These are phyloP conservation scores for Acmispon strigosus DNA, from an alignment of 306 rosid genomes.

Conservation along the genomic window DNA sequence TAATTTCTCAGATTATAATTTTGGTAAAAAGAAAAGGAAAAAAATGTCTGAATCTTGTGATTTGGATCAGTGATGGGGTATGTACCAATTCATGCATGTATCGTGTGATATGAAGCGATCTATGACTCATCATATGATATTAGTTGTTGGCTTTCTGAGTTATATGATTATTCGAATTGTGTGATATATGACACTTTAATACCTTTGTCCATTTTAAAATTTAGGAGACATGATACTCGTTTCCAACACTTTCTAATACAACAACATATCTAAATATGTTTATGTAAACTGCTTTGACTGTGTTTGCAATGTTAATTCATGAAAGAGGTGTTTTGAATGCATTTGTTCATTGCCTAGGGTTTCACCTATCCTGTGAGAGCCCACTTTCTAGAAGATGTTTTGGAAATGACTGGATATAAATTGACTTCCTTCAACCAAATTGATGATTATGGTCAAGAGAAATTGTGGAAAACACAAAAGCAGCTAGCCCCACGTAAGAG, in stretches of 20 bases:
- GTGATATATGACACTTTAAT: not conserved
- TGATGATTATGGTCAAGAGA: constrained; percentile 98
- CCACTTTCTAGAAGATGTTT: constrained; percentile 80
- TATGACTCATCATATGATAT: not conserved
- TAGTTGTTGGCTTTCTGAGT: not conserved
- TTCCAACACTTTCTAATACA: not conserved
- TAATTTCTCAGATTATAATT: no score
- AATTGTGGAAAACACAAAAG: constrained; percentile 92
- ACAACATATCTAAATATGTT: not conserved
- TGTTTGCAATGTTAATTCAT: not conserved
- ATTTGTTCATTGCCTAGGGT: constrained; percentile 51
- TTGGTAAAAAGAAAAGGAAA: not conserved
- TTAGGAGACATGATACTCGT: not conserved
- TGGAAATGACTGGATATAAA: constrained; percentile 87
- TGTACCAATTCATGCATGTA: not conserved
- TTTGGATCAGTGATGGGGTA: not conserved
- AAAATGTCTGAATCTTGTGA: not conserved
- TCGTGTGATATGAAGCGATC: not conserved
- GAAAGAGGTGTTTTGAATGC: constrained; percentile 5
- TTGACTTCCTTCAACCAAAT: constrained; percentile 79
- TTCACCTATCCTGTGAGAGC: constrained; percentile 85
- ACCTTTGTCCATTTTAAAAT: not conserved
- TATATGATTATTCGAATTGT: not conserved
- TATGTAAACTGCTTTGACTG: constrained; percentile 11
- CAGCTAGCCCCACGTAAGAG: constrained; percentile 79